phyloP scores from a whole-genome alignment of 106 monocot species.

The Triglochin maritima region DNA sequence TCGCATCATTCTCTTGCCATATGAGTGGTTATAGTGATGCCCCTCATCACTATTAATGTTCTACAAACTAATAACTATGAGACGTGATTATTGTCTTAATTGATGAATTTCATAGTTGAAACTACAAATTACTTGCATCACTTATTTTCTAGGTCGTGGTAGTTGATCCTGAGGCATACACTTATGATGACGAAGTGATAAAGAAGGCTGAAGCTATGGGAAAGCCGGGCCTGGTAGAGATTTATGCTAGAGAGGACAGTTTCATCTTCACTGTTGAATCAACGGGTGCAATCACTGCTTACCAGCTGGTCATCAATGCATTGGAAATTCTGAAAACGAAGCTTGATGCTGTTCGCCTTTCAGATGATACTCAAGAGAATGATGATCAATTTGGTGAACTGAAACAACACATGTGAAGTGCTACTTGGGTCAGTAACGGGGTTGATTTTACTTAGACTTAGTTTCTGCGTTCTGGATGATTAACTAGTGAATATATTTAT shows the following conservation, averaged over 20 bases:
- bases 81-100: no score
- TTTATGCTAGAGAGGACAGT: slow-evolving; percentile 66
- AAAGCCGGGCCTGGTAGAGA: slow-evolving; percentile 25
- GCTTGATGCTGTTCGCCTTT: slow-evolving; percentile 85
- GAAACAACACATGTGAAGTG: slow-evolving; percentile 36
- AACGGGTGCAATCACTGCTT: slow-evolving; percentile 77
- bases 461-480: background rate
- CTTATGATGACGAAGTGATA: slow-evolving; percentile 89
- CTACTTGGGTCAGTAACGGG: background rate
- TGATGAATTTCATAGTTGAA: no score
- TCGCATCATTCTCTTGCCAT: no score
- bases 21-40: no score
- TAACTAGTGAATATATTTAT: no score
- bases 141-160: slow-evolving; percentile 48
- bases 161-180: slow-evolving; percentile 79
- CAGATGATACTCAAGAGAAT: slow-evolving; percentile 29
- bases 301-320: slow-evolving; percentile 68
- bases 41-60: no score
- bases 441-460: background rate
- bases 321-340: slow-evolving; percentile 71
- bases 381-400: slow-evolving; percentile 55
- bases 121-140: no score
- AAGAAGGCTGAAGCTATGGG: slow-evolving; percentile 34
- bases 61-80: no score
- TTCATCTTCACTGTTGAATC: slow-evolving; percentile 96